Evolutionary conservation across 192 early-diverging fungal species (phyloP).

Genomic region (Coemansia asiatica): DNA sequence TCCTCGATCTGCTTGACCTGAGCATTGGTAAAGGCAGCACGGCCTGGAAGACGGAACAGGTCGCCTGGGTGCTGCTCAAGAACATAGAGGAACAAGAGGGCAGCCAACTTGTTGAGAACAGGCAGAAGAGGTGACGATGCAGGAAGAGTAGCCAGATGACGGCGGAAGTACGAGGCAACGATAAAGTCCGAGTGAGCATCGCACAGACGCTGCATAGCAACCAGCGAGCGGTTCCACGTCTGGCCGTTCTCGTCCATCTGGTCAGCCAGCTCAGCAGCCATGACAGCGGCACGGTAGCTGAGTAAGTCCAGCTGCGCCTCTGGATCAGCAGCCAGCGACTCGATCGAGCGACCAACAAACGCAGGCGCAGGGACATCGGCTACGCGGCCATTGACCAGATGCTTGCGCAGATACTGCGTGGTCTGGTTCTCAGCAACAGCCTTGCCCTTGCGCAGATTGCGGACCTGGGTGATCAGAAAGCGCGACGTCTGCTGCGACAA

Average conservation of each 20-base stretch:
- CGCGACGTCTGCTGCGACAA: slow-evolving; percentile 83
- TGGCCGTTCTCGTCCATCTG: slow-evolving; percentile 63
- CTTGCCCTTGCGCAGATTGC: slow-evolving; percentile 56
- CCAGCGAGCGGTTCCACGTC: slow-evolving; percentile 74
- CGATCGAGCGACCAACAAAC: slow-evolving; percentile 34
- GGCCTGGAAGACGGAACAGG: slow-evolving; percentile 62
- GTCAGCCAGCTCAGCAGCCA: slow-evolving; percentile 64
- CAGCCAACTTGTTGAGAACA: slow-evolving; percentile 39
- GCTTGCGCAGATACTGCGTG: slow-evolving; percentile 30
- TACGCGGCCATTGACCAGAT: slow-evolving; percentile 22
- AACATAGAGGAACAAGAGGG: slow-evolving; percentile 62
- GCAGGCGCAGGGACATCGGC: slow-evolving; percentile 3
- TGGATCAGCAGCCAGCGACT: slow-evolving; percentile 56
- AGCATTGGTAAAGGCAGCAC: slow-evolving; percentile 56
- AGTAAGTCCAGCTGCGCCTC: slow-evolving; percentile 68
- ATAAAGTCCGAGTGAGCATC: slow-evolving; percentile 79
- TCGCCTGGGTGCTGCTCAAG: slow-evolving; percentile 62
- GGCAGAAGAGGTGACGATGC: slow-evolving; percentile 37
- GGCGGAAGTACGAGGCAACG: slow-evolving; percentile 71
- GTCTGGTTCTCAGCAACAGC: slow-evolving; percentile 37
- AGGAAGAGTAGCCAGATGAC: slow-evolving; percentile 48
- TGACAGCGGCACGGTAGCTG: slow-evolving; percentile 69
- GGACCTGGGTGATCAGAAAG: slow-evolving; percentile 72
- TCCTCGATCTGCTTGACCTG: slow-evolving; percentile 58
- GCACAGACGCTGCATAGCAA: slow-evolving; percentile 71